Percentiles rank a stretch among this genome's conserved stretches.
These are phyloP conservation scores for Dendrobium chrysotoxum DNA, from an alignment of 106 monocot species.

Conservation along the genomic window DNA sequence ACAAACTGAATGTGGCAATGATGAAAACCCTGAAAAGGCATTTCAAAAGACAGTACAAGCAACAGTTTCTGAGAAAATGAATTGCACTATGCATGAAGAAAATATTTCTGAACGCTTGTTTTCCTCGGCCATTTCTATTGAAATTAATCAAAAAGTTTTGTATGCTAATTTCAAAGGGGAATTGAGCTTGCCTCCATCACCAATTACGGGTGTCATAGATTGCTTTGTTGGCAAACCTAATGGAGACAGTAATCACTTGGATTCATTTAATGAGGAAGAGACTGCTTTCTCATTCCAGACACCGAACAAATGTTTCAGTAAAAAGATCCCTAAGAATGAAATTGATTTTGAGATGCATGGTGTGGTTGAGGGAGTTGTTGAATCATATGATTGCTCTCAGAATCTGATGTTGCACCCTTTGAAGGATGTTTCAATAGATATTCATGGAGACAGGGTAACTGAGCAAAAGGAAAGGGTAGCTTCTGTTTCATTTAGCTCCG, in stretches of 20 bases:
- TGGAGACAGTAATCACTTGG: constrained; percentile 1
- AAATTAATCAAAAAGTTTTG: constrained; percentile 11
- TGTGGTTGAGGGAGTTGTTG: not conserved
- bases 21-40: not conserved
- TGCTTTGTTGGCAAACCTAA: constrained; percentile 6
- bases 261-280: constrained; percentile 10
- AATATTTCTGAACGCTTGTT: not conserved
- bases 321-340: not conserved
- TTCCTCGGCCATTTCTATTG: constrained; percentile 1
- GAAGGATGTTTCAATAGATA: not conserved
- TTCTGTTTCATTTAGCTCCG: not conserved
- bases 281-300: constrained; percentile 27
- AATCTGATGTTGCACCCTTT: constrained; percentile 2
- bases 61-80: not conserved
- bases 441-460: constrained; percentile 3
- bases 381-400: constrained; percentile 6
- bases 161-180: constrained; percentile 12
- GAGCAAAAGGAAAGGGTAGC: not conserved
- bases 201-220: constrained; percentile 37
- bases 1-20: not conserved
- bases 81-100: not conserved
- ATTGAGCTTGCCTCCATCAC: constrained; percentile 26
- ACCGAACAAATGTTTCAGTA: not conserved
- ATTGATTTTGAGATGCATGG: not conserved
- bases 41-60: not conserved